Evolutionary conservation across 2,329 filamentous ascomycete genomes (phyloP).

Genomic region (Alternaria incomplexa): DNA sequence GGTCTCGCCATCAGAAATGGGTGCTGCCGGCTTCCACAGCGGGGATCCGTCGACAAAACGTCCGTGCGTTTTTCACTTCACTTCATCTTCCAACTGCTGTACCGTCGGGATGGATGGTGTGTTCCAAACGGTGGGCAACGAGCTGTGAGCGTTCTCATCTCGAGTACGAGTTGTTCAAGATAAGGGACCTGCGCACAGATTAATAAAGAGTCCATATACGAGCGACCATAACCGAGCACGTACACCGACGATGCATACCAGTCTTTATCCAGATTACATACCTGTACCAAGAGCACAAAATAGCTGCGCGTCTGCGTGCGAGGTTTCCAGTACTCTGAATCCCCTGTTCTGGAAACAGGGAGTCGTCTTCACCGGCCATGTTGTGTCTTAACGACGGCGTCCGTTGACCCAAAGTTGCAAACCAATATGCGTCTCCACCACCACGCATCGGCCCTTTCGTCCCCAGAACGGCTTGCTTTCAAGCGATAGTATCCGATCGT

Average conservation of each 20-base stretch:
- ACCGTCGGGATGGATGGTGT: conserved; percentile 9
- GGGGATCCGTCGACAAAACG: conserved; percentile 22
- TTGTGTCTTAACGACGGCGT: conserved; percentile 3
- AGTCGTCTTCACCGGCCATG: neutral
- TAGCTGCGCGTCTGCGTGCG: neutral
- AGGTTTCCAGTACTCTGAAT: neutral
- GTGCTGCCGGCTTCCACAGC: conserved; percentile 23
- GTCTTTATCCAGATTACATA: conserved; percentile 1
- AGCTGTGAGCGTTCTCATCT: conserved; percentile 7
- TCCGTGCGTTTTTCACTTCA: conserved; percentile 30
- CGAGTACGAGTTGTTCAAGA: neutral
- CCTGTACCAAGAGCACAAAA: neutral
- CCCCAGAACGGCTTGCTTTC: neutral
- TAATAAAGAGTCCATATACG: conserved; percentile 2
- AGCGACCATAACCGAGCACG: neutral
- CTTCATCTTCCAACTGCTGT: conserved; percentile 19
- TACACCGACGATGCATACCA: neutral
- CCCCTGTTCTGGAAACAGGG: neutral
- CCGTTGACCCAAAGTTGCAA: neutral
- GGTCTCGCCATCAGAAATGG: conserved; percentile 26
- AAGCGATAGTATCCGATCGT: conserved; percentile 7
- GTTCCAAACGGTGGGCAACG: neutral
- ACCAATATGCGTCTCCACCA: neutral
- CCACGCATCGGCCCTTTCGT: conserved; percentile 3
- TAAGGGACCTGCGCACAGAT: neutral